These are phyloP conservation scores for Suillus plorans DNA, from an alignment of 768 basidiomycete genomes.

Conservation along the genomic window DNA sequence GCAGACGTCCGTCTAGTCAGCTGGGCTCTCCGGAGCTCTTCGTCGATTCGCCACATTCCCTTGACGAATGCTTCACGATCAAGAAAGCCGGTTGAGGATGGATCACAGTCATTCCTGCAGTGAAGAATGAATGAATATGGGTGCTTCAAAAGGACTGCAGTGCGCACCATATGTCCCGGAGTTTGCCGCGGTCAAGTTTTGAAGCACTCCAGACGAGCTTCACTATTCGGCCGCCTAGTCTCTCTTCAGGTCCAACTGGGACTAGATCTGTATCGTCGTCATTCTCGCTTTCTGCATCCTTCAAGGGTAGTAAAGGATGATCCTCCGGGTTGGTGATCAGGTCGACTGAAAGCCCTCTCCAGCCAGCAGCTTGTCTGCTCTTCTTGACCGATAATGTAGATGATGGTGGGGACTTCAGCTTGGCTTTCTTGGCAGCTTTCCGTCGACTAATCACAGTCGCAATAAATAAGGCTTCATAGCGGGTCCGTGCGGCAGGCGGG, in stretches of 20 bases:
- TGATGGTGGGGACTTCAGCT: slow-evolving; percentile 33
- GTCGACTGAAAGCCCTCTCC: slow-evolving; percentile 73
- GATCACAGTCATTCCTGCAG: slow-evolving; percentile 71
- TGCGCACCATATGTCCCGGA: slow-evolving; percentile 68
- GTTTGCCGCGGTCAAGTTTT: slow-evolving; percentile 47
- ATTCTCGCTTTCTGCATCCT: slow-evolving; percentile 12
- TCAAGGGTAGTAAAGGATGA: slow-evolving; percentile 17
- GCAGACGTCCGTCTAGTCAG: slow-evolving; percentile 32
- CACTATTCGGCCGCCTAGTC: slow-evolving; percentile 55
- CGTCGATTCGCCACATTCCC: slow-evolving; percentile 88
- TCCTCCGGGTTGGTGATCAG: slow-evolving; percentile 49
- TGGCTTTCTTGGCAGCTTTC: slow-evolving; percentile 32
- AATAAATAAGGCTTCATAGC: slow-evolving; percentile 69
- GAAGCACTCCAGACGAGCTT: slow-evolving; percentile 64
- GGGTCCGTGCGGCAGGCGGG: slow-evolving; percentile 57
- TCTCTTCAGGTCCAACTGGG: slow-evolving; percentile 42
- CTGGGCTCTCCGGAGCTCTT: slow-evolving; percentile 69
- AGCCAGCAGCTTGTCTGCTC: slow-evolving; percentile 61
- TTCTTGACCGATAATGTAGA: slow-evolving; percentile 32
- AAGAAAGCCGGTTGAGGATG: slow-evolving; percentile 51
- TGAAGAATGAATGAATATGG: slow-evolving; percentile 5
- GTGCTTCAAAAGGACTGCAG: slow-evolving; percentile 1
- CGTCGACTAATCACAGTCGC: slow-evolving; percentile 55
- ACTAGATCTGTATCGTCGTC: slow-evolving; percentile 28
- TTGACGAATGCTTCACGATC: slow-evolving; percentile 65